Base-by-base conservation (phyloP, 305 asterid genomes). In the Fraxinus sp. region DNA sequence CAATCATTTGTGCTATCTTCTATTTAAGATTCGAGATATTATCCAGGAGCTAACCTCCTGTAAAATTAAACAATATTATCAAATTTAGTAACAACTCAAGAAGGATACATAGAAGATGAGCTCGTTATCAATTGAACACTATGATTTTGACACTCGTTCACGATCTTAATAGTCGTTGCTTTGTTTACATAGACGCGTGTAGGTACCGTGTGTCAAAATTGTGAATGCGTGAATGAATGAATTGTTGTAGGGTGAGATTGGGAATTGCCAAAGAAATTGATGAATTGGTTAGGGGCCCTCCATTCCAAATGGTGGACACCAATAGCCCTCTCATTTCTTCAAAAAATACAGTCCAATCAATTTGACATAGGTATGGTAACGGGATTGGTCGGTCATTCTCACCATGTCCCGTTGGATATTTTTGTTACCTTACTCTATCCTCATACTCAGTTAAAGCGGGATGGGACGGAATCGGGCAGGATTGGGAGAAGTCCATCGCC, bases 281-380 rank as follows among this genome's bases (percentile, higher is more conserved):
- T 24, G 52, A 78, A 44, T 2, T 28, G 6, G 33, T 84, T 74
- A 37, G 81, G 8, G 81, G n/a, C 82, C 76, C 36, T 59, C 64
- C 62, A 64, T 77, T 14, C 46, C 33, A 79, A 83, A 80, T 26
- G 1, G 14, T 3, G 33, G 7, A 9, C 2, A 66, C 36, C 44
- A 78, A 80, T 70, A 68, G 30, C 11, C 22, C 8, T 8, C 5
- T n/a, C 59, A 49, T 49, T 49, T 8, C n/a, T 14, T 2, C 1
- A 78, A 35, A 16, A 26, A 32, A 57, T 10, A 39, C 78, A 39
- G 81, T 78, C 33, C 59, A 85, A 76, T 78, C 85, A 35, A 41
- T 13, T 46, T 66, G 87, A 86, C 90, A 32, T 32, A 32, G 33
- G 33, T 0, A 32, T 32, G 0, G 4, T 0, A 32, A 32, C 33